Conservation (phyloP, 176 grass and related monocot species). For the Calamus simplicifolius region DNA sequence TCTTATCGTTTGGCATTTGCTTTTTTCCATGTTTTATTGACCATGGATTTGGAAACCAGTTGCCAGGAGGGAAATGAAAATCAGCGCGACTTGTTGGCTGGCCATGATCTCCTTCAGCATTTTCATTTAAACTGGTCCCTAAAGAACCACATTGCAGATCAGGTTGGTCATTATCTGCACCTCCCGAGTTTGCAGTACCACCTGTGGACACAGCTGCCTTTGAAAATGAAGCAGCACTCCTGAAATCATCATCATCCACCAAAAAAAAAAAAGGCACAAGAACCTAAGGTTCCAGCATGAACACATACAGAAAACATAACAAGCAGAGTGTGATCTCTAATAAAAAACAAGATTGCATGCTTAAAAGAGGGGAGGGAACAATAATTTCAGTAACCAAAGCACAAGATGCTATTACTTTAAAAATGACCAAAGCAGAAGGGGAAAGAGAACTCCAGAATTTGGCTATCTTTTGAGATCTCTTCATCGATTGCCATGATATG, state of each 20-base stretch:
- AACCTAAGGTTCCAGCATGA: too few relatives aligned
- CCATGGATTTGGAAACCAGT: constrained; percentile 70
- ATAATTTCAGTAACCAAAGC: too few relatives aligned
- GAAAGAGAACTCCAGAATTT: too few relatives aligned
- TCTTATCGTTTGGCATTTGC: background rate
- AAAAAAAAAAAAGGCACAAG: too few relatives aligned
- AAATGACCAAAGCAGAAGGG: too few relatives aligned
- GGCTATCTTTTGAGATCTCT: too few relatives aligned
- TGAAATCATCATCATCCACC: constrained; percentile 13
- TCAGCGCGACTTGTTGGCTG: constrained; percentile 21
- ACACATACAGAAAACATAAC: too few relatives aligned
- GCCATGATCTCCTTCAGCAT: constrained; percentile 15
- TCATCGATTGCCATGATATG: too few relatives aligned
- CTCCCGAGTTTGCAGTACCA: constrained; percentile 21
- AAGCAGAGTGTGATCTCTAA: too few relatives aligned
- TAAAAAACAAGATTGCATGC: too few relatives aligned
- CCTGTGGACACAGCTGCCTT: constrained; percentile 29
- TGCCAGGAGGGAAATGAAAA: constrained; percentile 50
- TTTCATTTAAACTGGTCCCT: constrained; percentile 15
- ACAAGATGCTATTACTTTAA: too few relatives aligned
- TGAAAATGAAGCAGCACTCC: constrained; percentile 53
- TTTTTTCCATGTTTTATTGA: constrained; percentile 18
- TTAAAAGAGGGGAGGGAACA: too few relatives aligned
- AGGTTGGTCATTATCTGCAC: constrained; percentile 18
- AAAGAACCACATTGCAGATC: constrained; percentile 20